Percentiles rank a stretch among this genome's conserved stretches.
Conservation (phyloP, 1,139 yeast genomes). For the Chernovozyma sophiae-reginae region DNA sequence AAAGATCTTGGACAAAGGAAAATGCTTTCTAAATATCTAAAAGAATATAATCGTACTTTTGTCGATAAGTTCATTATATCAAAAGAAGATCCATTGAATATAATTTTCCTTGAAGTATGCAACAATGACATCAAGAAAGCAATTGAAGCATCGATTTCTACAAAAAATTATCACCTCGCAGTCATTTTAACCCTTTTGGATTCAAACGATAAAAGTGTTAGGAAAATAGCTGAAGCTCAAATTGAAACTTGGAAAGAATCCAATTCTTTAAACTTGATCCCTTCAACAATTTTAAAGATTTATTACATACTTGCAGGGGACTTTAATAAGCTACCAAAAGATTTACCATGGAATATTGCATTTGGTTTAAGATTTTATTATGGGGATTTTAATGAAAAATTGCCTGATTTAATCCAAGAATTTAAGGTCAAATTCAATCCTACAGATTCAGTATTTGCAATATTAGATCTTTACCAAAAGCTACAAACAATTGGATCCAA, state of each 20-base stretch:
- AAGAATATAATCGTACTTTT: constrained; percentile 16
- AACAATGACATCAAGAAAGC: constrained; percentile 62
- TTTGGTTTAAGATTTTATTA: constrained; percentile 60
- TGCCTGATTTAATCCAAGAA: constrained; percentile 35
- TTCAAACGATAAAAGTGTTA: constrained; percentile 58
- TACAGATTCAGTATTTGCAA: constrained; percentile 14
- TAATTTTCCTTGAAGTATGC: constrained; percentile 49
- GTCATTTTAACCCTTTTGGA: constrained; percentile 68
- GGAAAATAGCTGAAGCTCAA: constrained; percentile 55
- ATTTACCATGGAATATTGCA: constrained; percentile 63
- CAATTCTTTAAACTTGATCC: constrained; percentile 42
- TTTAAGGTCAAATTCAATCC: constrained; percentile 9
- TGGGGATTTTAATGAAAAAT: constrained; percentile 44
- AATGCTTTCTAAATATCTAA: constrained; percentile 40
- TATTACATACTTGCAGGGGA: constrained; percentile 66
- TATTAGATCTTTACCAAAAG: constrained; percentile 20
- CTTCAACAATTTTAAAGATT: constrained; percentile 50
- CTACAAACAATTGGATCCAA: constrained; percentile 6
- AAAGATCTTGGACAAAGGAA: constrained; percentile 31
- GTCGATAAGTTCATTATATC: constrained; percentile 8
- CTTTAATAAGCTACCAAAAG: constrained; percentile 33
- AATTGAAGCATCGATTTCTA: constrained; percentile 50
- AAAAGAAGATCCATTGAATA: constrained; percentile 37
- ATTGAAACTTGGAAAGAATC: constrained; percentile 58
- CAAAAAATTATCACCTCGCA: constrained; percentile 66